Evolutionary conservation across 83 land plant species (phyloP).

Genomic region (Thuja plicata): DNA sequence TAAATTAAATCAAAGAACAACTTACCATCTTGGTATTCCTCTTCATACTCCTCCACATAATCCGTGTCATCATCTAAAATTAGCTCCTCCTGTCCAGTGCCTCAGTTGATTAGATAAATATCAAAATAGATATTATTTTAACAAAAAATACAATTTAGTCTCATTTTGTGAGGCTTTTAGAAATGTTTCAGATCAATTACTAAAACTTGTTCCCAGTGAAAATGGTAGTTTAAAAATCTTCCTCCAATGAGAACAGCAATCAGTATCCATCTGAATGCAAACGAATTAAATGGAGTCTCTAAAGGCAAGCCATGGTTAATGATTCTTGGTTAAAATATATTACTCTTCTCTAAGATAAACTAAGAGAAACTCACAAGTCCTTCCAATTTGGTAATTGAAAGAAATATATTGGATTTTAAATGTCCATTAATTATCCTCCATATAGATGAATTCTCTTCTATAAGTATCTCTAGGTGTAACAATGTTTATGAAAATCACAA

Average conservation of each 20-base stretch:
- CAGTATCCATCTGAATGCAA: not conserved
- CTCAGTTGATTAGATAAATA: not conserved
- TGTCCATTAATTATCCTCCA: not conserved
- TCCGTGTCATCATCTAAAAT: slow-evolving; percentile 7
- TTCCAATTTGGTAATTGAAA: not conserved
- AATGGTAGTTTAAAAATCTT: not conserved
- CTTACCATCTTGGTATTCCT: not conserved
- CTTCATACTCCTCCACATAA: slow-evolving; percentile 11
- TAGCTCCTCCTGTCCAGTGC: slow-evolving; percentile 2
- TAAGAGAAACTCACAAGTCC: not conserved
- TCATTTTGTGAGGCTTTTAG: not conserved
- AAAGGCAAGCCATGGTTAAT: not conserved
- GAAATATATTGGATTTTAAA: not conserved
- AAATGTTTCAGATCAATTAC: not conserved
- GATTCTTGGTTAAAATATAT: not conserved
- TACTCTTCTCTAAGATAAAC: not conserved
- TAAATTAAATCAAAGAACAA: not conserved
- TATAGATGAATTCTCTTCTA: not conserved
- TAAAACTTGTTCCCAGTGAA: not conserved
- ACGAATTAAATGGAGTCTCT: not conserved
- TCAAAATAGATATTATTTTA: not conserved
- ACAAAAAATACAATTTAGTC: not conserved
- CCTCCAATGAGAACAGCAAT: not conserved
- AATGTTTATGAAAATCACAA: not conserved
- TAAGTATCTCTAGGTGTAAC: not conserved